Evolutionary conservation across 805 yeast genomes (phyloP).

Genomic region (Barnettozyma siamensis): DNA sequence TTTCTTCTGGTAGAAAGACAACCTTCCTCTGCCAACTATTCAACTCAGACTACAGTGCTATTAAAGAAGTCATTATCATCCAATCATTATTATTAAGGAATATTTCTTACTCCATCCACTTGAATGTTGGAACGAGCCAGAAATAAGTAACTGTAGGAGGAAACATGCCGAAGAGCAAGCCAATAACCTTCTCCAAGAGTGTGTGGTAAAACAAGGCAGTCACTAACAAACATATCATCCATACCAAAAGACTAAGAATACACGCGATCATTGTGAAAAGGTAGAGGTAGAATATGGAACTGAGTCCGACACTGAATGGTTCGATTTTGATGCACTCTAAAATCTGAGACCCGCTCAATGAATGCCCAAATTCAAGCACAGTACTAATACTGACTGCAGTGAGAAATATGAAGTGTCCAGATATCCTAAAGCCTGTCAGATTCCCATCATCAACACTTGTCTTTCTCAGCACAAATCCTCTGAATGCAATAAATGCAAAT

Average conservation of each 20-base stretch:
- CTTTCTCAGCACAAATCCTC: background rate
- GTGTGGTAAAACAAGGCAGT: slow-evolving; percentile 86
- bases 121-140: background rate
- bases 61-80: too few species aligned
- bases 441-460: slow-evolving; percentile 4
- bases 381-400: slow-evolving; percentile 7
- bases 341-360: slow-evolving; percentile 2
- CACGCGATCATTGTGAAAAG: background rate
- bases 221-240: slow-evolving; percentile 58
- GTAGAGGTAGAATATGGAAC: background rate
- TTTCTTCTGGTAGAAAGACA: too few species aligned
- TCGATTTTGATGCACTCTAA: background rate
- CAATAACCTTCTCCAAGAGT: slow-evolving; percentile 64
- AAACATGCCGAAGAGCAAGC: slow-evolving; percentile 50
- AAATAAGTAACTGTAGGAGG: slow-evolving; percentile 33
- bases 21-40: too few species aligned
- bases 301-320: background rate
- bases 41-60: too few species aligned
- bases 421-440: slow-evolving; percentile 7
- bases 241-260: slow-evolving; percentile 23
- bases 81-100: background rate
- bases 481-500: background rate
- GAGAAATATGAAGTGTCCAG: slow-evolving; percentile 8
- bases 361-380: slow-evolving; percentile 4
- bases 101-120: background rate